Evolutionary conservation across 2,329 filamentous ascomycete genomes (phyloP), one percentile per base, ranked within the genome.

Genomic region (Graphilbum fragrans): DNA sequence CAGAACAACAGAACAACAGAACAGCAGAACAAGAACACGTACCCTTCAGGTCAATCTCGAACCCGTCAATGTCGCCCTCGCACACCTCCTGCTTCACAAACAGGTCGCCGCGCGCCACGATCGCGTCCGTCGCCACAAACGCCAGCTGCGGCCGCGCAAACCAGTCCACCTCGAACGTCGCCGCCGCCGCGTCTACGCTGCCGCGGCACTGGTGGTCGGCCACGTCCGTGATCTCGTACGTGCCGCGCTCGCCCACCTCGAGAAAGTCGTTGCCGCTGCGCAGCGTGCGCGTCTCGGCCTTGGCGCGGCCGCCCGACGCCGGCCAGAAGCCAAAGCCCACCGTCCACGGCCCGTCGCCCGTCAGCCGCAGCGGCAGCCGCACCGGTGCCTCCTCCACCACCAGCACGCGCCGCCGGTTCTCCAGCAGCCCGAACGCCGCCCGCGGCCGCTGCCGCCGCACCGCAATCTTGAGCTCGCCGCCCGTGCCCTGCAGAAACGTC

Each of bases 361-460:
- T 86, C 38, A 98, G 70, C 42, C 87, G 80, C 39, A 98, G 61
- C 12, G 92, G 93, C 41, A 98, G 65, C 39, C 77, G 72, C 33
- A 94, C 70, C 20, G 70, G 67, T 38, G 79, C 80, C 42, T 80
- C 80, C 57, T 95, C 86, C 14, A 96, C 70, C 14, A 83, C 83
- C 53, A 80, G 77, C 35, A 86, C 71, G 44, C 67, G 75, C 43
- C 82, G 76, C 57, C 82, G 86, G 53, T 84, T 84, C 49, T 95
- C 88, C 33, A 96, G 68, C 39, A 83, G 69, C 10, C 87, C 90
- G 60, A 98, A 98, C 3, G 80, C 77, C 7, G 76, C 90, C 51
- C 86, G 82, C 8, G 92, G 92, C 50, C 84, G 81, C 61, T 96
- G 90, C 42, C 87, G 82, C 38, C 88, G 77, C 38, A 96, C 92